phyloP scores from a whole-genome alignment of 495 filamentous ascomycete genomes.

The Xylaria scruposa region DNA sequence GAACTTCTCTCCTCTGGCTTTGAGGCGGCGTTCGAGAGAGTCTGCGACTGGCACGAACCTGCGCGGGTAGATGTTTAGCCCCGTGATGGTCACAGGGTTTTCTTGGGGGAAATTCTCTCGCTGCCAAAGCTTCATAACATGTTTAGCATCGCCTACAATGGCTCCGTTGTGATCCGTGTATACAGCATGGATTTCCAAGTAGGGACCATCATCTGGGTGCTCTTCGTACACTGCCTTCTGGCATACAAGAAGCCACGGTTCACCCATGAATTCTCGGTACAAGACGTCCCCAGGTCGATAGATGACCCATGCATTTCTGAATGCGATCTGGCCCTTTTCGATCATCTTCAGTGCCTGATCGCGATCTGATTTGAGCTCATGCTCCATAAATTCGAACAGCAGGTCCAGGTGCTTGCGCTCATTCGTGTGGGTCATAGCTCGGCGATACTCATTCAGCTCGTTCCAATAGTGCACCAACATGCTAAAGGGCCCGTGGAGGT shows the following conservation, averaged over 20 bases:
- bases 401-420: conserved; percentile 43
- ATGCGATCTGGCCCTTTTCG: conserved; percentile 38
- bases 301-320: conserved; percentile 45
- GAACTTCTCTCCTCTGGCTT: conserved; percentile 32
- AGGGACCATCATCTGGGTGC: conserved; percentile 26
- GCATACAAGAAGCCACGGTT: conserved; percentile 39
- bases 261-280: conserved; percentile 39
- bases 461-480: conserved; percentile 44
- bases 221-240: conserved; percentile 40
- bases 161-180: conserved; percentile 37
- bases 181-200: conserved; percentile 36
- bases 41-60: conserved; percentile 30
- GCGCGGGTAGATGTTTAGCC: conserved; percentile 33
- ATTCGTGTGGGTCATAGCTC: conserved; percentile 35
- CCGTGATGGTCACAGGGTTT: conserved; percentile 34
- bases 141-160: conserved; percentile 27
- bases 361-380: conserved; percentile 36
- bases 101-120: conserved; percentile 33
- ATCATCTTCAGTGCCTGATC: conserved; percentile 41
- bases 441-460: conserved; percentile 40
- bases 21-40: conserved; percentile 32
- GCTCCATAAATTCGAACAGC: conserved; percentile 44
- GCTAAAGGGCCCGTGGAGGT: conserved; percentile 38
- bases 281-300: conserved; percentile 46
- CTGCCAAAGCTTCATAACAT: conserved; percentile 28